These are phyloP conservation scores for Eimeria falciformis DNA, from an alignment of 169 alveolate species.

Conservation along the genomic window DNA sequence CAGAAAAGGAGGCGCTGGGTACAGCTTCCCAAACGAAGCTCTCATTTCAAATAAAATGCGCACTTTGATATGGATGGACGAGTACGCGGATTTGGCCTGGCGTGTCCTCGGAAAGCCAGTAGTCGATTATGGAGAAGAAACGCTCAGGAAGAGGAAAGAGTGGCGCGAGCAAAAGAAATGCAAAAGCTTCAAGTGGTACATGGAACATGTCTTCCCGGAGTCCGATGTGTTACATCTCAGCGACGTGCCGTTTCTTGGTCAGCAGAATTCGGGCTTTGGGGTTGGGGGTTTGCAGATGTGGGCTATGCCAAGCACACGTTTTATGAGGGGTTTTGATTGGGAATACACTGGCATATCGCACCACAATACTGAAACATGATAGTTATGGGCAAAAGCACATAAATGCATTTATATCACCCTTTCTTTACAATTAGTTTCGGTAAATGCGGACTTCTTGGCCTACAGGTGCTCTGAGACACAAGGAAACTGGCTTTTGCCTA, in stretches of 20 bases:
- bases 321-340: too few relatives aligned
- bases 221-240: constrained; percentile 79
- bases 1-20: constrained; percentile 84
- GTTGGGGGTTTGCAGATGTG: too few relatives aligned
- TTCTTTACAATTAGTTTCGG: too few relatives aligned
- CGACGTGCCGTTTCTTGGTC: constrained; percentile 84
- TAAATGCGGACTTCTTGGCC: too few relatives aligned
- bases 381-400: too few relatives aligned
- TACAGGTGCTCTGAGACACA: constrained; percentile 74
- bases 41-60: constrained; percentile 79
- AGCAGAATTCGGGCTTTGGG: too few relatives aligned
- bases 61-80: constrained; percentile 84
- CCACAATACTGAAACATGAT: too few relatives aligned
- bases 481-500: constrained; percentile 13
- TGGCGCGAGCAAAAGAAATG: constrained; percentile 33
- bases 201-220: constrained; percentile 83
- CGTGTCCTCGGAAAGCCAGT: constrained; percentile 59
- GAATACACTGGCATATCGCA: too few relatives aligned
- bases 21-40: constrained; percentile 80
- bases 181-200: constrained; percentile 81
- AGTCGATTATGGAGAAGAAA: constrained; percentile 49
- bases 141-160: constrained; percentile 12
- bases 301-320: too few relatives aligned
- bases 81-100: constrained; percentile 79
- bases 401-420: too few relatives aligned